phyloP scores from a whole-genome alignment of 495 filamentous ascomycete species.

The Podospora conica region DNA sequence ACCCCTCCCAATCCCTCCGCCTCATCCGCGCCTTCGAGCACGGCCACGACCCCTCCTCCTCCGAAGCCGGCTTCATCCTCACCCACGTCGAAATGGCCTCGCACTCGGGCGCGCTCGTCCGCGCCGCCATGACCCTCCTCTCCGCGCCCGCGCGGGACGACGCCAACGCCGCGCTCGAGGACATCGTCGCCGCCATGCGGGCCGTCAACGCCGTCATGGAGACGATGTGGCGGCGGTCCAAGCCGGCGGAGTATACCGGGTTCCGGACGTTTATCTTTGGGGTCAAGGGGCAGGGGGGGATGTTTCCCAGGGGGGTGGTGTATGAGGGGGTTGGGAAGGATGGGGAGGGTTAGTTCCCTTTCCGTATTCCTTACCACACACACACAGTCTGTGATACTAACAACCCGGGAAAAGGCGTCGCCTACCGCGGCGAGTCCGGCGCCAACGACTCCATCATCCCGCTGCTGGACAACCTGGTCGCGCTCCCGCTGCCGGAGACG shows the following conservation, averaged over 20 bases:
- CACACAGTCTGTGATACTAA: neutral
- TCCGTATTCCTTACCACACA: too few relatives aligned
- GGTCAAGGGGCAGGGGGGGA: conserved; percentile 74
- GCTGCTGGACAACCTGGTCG: conserved; percentile 73
- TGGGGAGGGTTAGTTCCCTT: conserved; percentile 38
- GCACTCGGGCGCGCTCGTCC: conserved; percentile 64
- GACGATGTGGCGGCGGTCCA: conserved; percentile 81
- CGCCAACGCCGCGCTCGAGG: conserved; percentile 59
- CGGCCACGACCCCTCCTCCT: conserved; percentile 77
- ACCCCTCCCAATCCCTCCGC: conserved; percentile 64
- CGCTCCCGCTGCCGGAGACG: conserved; percentile 74
- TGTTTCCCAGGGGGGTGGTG: conserved; percentile 86
- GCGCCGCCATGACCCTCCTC: conserved; percentile 59
- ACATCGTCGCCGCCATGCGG: conserved; percentile 56
- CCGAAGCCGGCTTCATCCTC: conserved; percentile 85
- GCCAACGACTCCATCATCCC: conserved; percentile 88
- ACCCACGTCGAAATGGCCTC: conserved; percentile 82
- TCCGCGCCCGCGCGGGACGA: conserved; percentile 36
- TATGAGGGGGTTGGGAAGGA: conserved; percentile 80
- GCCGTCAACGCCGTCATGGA: conserved; percentile 77
- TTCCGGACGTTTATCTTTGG: conserved; percentile 95
- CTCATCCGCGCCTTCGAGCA: conserved; percentile 84
- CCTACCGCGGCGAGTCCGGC: conserved; percentile 80
- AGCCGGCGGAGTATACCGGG: conserved; percentile 67
- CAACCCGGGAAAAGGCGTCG: conserved; percentile 47